Conservation (phyloP, 768 basidiomycete species). For the Pisolithus tinctorius region DNA sequence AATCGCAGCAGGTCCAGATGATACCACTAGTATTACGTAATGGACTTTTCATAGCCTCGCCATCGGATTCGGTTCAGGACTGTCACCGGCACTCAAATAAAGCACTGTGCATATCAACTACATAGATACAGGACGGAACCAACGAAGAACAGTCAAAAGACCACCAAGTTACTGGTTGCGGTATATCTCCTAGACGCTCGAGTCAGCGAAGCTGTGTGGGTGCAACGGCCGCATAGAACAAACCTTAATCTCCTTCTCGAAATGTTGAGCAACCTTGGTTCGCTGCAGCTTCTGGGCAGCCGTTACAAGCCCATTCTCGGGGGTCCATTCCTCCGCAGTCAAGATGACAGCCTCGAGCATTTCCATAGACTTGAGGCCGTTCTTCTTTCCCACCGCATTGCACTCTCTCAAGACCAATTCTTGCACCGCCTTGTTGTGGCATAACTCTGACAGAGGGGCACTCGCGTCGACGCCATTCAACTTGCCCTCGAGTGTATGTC, state of each 20-base stretch:
- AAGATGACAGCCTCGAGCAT: constrained; percentile 70
- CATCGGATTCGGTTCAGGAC: neutral
- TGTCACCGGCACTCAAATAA: neutral
- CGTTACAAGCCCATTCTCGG: constrained; percentile 82
- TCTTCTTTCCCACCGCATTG: constrained; percentile 79
- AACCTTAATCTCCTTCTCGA: constrained; percentile 58
- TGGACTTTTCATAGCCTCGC: constrained; percentile 10
- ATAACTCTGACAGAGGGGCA: constrained; percentile 46
- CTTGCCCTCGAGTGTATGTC: constrained; percentile 40
- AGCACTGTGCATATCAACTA: neutral
- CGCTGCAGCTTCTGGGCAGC: constrained; percentile 90
- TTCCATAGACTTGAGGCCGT: constrained; percentile 76
- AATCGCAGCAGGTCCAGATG: constrained; percentile 16
- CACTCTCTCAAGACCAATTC: constrained; percentile 68
- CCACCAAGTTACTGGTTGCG: constrained; percentile 21
- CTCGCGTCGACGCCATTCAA: constrained; percentile 31
- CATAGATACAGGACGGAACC: neutral
- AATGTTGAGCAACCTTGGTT: constrained; percentile 60
- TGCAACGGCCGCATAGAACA: constrained; percentile 10
- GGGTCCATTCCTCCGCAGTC: constrained; percentile 86
- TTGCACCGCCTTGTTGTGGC: constrained; percentile 46
- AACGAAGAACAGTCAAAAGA: neutral
- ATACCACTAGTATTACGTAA: constrained; percentile 23
- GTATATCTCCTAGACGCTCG: constrained; percentile 22
- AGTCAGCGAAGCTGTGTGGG: neutral